phyloP scores from a whole-genome alignment of 148 eudicot species.

The Oxyria digyna region DNA sequence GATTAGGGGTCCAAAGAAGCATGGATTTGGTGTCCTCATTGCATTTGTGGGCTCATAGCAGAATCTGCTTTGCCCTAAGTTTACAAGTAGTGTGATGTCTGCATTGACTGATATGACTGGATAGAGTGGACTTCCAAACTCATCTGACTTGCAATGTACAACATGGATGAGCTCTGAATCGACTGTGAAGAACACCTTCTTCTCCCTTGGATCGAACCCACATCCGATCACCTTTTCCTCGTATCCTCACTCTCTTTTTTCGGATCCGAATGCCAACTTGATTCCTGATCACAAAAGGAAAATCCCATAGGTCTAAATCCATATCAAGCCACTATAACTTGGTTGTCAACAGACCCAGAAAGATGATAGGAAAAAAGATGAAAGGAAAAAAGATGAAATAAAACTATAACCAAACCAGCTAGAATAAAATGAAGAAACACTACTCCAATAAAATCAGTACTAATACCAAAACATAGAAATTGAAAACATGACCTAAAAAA shows the following conservation, averaged over 20 bases:
- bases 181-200: constrained; percentile 66
- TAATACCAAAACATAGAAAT: too few relatives aligned
- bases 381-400: too few relatives aligned
- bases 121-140: constrained; percentile 52
- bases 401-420: too few relatives aligned
- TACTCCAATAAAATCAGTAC: too few relatives aligned
- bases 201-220: constrained; percentile 61
- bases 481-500: too few relatives aligned
- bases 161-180: constrained; percentile 56
- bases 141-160: constrained; percentile 61
- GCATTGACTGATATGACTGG: constrained; percentile 55
- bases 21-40: constrained; percentile 68
- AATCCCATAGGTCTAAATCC: too few relatives aligned
- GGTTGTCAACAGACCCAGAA: too few relatives aligned
- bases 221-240: constrained; percentile 62
- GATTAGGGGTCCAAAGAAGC: constrained; percentile 38
- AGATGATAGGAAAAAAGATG: too few relatives aligned
- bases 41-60: constrained; percentile 43
- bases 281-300: constrained; percentile 53
- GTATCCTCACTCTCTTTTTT: constrained; percentile 48
- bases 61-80: constrained; percentile 71
- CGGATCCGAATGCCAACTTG: constrained; percentile 42
- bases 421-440: too few relatives aligned
- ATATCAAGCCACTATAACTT: too few relatives aligned
- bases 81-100: constrained; percentile 36